Conservation (phyloP, 2,329 filamentous ascomycete genomes). For the Aspergillus sp. region DNA sequence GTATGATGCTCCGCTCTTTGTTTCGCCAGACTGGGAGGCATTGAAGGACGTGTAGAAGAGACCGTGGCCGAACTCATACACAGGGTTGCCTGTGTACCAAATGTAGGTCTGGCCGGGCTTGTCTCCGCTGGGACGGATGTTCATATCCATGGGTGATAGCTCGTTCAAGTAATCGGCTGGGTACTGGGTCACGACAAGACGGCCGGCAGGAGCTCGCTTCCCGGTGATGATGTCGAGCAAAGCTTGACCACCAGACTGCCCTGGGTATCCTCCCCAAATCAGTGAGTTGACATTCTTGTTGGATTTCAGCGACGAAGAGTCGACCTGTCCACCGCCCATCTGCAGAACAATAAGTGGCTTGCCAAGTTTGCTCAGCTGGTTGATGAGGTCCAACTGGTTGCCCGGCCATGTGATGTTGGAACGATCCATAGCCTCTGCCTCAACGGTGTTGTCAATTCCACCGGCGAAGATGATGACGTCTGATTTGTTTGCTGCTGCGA, state of each 20-base stretch:
- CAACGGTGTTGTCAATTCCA: slow-evolving; percentile 39
- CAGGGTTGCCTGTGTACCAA: slow-evolving; percentile 38
- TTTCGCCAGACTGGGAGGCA: slow-evolving; percentile 3
- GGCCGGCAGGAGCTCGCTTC: slow-evolving; percentile 36
- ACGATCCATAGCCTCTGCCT: slow-evolving; percentile 39
- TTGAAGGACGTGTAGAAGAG: slow-evolving; percentile 42
- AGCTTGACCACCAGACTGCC: slow-evolving; percentile 39
- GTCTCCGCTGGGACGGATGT: slow-evolving; percentile 30
- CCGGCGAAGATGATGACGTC: slow-evolving; percentile 38
- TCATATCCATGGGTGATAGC: slow-evolving; percentile 39
- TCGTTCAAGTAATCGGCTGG: slow-evolving; percentile 37
- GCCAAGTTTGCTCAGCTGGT: slow-evolving; percentile 28
- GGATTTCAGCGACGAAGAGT: slow-evolving; percentile 33
- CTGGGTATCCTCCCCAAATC: slow-evolving; percentile 42
- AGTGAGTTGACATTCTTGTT: slow-evolving; percentile 38
- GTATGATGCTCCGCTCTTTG: slow-evolving; percentile 13
- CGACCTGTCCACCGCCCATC: slow-evolving; percentile 42
- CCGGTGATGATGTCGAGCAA: slow-evolving; percentile 40
- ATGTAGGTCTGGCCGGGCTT: slow-evolving; percentile 43
- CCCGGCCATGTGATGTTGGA: slow-evolving; percentile 38
- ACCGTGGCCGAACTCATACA: slow-evolving; percentile 41
- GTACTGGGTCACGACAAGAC: slow-evolving; percentile 37
- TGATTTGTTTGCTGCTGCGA: slow-evolving; percentile 29
- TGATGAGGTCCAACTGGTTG: slow-evolving; percentile 38
- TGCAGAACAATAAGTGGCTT: slow-evolving; percentile 40